Percentiles rank a stretch among this genome's conserved stretches.
Conservation (phyloP, 176 grass and related monocot species). For the Chrysopogon serrulatus region DNA sequence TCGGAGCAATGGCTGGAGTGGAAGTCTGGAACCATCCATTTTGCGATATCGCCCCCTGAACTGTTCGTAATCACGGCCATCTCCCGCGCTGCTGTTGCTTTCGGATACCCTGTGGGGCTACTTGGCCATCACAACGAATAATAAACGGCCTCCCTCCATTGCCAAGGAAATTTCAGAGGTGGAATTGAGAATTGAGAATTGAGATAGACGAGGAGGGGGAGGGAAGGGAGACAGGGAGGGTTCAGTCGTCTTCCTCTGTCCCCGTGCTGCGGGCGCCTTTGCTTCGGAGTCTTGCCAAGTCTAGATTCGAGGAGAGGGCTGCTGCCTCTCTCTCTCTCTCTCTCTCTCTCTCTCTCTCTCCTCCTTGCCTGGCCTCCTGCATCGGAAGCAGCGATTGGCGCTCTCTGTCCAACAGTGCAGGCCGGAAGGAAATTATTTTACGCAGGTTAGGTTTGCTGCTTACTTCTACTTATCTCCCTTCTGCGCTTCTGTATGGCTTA, state of each 20-base stretch:
- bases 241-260: constrained; percentile 40
- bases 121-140: constrained; percentile 13
- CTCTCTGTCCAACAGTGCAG: constrained; percentile 9
- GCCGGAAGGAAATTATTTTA: constrained; percentile 24
- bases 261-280: constrained; percentile 27
- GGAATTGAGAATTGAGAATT: not conserved
- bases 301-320: constrained; percentile 28
- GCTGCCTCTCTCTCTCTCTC: not conserved
- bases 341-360: not conserved
- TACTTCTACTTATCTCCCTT: not conserved
- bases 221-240: not conserved
- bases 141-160: constrained; percentile 16
- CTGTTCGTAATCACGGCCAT: not conserved
- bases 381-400: constrained; percentile 29
- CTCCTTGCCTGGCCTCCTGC: not conserved
- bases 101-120: constrained; percentile 5
- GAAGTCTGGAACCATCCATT: not conserved
- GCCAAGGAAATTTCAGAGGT: not conserved
- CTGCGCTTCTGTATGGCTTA: not conserved
- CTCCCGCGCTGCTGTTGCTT: not conserved
- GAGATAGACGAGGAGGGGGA: not conserved
- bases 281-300: constrained; percentile 30
- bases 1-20: not conserved
- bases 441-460: constrained; percentile 28
- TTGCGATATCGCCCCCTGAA: constrained; percentile 20